A percentile compares a stretch with the other conserved stretches of the same genome.
Evolutionary conservation across 768 basidiomycete species (phyloP).

Genomic region (Fomitopsis serialis): DNA sequence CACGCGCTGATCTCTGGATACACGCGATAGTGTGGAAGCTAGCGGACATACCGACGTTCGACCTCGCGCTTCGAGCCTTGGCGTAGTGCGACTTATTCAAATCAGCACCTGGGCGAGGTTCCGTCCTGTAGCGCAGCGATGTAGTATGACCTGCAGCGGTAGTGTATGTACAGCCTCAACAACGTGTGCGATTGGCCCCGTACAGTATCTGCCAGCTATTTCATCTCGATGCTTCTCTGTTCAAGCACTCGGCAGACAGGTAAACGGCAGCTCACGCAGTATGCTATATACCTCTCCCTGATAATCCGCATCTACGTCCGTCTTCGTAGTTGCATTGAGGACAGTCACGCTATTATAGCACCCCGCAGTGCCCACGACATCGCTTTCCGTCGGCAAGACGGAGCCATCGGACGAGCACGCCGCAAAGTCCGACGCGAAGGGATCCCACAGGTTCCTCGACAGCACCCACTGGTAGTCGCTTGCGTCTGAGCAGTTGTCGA

Average conservation of each 20-base stretch:
- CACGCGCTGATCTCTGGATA: no score
- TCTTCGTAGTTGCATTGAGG: slow-evolving; percentile 34
- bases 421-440: slow-evolving; percentile 21
- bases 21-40: no score
- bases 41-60: no score
- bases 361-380: slow-evolving; percentile 30
- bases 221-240: no score
- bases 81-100: no score
- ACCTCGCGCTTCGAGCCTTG: no score
- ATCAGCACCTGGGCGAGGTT: no score
- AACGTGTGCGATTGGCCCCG: no score
- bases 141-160: no score
- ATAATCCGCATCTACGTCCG: slow-evolving; percentile 33
- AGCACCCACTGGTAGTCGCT: slow-evolving; percentile 27
- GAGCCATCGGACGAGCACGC: slow-evolving; percentile 34
- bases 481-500: slow-evolving; percentile 20
- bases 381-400: slow-evolving; percentile 37
- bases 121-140: no score
- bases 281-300: slow-evolving; percentile 35
- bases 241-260: slow-evolving; percentile 1
- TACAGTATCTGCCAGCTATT: no score
- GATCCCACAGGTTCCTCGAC: slow-evolving; percentile 23
- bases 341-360: slow-evolving; percentile 39
- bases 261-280: slow-evolving; percentile 24
- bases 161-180: no score